Conservation (phyloP, 2,329 filamentous ascomycete species). For the Falciphora oryzae region DNA sequence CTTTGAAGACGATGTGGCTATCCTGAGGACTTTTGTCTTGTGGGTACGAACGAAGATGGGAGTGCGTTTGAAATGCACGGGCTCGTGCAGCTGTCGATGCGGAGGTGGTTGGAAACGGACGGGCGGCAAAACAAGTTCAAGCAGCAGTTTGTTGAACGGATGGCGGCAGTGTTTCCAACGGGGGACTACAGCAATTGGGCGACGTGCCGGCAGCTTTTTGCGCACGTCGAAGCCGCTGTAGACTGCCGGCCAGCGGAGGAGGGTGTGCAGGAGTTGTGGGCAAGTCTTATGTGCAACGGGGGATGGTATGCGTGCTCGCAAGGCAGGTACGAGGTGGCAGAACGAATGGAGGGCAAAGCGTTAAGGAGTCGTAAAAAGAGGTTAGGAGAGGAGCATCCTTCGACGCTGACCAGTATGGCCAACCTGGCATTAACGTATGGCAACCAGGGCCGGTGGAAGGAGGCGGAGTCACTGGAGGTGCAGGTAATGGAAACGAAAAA, state of each 20-base stretch:
- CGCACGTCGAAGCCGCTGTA: background rate
- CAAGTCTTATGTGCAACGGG: background rate
- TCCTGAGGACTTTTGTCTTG: slow-evolving; percentile 31
- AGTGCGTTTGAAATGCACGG: too few relatives aligned
- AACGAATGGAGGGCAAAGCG: slow-evolving; percentile 13
- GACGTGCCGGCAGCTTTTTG: slow-evolving; percentile 24
- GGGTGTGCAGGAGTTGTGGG: background rate
- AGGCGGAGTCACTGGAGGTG: too few relatives aligned
- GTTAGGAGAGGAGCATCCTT: slow-evolving; percentile 3
- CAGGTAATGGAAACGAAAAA: too few relatives aligned
- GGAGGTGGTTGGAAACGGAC: too few relatives aligned
- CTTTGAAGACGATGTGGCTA: slow-evolving; percentile 28
- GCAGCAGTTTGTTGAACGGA: slow-evolving; percentile 29
- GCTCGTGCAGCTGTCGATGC: too few relatives aligned
- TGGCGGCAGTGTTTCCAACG: slow-evolving; percentile 22
- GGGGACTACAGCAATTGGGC: slow-evolving; percentile 26
- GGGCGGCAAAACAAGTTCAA: slow-evolving; percentile 34
- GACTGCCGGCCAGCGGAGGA: slow-evolving; percentile 11
- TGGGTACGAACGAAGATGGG: slow-evolving; percentile 23
- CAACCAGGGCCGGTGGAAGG: too few relatives aligned
- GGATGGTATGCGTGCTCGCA: slow-evolving; percentile 8
- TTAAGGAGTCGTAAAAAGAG: background rate
- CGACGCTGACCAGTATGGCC: too few relatives aligned
- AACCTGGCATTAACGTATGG: too few relatives aligned
- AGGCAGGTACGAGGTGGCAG: slow-evolving; percentile 15